These are phyloP conservation scores for Thoreauomyces humboldtii DNA, from an alignment of 192 early-diverging fungal species.

Conservation along the genomic window DNA sequence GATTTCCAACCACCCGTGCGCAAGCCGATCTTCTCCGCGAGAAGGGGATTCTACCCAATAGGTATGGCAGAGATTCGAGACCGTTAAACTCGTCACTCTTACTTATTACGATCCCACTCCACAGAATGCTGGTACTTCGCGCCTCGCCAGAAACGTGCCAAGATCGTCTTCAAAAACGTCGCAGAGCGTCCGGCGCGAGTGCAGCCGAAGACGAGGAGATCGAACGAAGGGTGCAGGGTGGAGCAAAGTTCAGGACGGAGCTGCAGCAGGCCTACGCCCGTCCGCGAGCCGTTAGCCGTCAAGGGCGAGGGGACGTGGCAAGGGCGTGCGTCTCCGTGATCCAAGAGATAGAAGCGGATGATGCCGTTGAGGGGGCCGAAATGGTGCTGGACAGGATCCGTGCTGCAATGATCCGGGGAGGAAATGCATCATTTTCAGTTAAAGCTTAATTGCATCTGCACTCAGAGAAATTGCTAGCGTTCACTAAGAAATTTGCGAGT, in stretches of 20 bases:
- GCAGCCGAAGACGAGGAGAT: conserved; percentile 33
- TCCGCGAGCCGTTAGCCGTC: conserved; percentile 3
- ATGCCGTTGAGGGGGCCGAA: conserved; percentile 29
- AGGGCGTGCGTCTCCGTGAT: conserved; percentile 33
- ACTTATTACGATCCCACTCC: background rate
- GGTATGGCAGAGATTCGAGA: conserved; percentile 34
- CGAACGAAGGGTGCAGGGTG: conserved; percentile 21
- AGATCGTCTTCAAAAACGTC: conserved; percentile 26
- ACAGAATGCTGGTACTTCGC: conserved; percentile 43
- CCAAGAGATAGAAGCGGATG: conserved; percentile 49
- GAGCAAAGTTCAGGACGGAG: conserved; percentile 19
- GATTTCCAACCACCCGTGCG: conserved; percentile 38
- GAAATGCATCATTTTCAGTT: conserved; percentile 8
- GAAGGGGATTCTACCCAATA: conserved; percentile 41
- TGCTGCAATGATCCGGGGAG: conserved; percentile 15
- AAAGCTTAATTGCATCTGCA: too few relatives aligned
- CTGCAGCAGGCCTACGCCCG: conserved; percentile 28
- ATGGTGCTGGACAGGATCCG: conserved; percentile 41
- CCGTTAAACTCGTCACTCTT: too few relatives aligned
- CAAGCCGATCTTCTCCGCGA: conserved; percentile 37
- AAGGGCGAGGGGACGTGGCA: conserved; percentile 9
- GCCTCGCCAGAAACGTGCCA: conserved; percentile 32
- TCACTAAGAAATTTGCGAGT: too few relatives aligned
- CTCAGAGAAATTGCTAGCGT: too few relatives aligned
- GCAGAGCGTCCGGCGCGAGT: background rate